Conservation (phyloP, 495 filamentous ascomycete species). For the Aspergillus mulundensis region DNA sequence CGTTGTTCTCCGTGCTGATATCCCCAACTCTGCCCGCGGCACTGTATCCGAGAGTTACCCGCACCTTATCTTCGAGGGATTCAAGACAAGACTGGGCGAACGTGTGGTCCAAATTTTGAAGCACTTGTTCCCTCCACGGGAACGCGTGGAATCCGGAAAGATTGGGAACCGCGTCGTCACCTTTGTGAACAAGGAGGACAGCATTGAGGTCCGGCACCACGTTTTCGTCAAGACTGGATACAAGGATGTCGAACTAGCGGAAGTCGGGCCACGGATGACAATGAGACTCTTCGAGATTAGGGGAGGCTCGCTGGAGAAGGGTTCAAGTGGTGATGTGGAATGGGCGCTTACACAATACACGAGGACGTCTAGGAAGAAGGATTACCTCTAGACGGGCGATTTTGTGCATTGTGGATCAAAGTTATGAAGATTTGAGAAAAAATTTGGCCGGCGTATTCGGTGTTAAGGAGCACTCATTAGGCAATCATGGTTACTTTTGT, state of each 20-base stretch:
- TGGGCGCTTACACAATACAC: constrained; percentile 96
- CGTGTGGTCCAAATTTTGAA: constrained; percentile 88
- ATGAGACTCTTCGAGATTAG: constrained; percentile 95
- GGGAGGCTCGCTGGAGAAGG: constrained; percentile 85
- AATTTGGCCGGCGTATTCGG: constrained; percentile 24
- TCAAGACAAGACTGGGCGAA: constrained; percentile 75
- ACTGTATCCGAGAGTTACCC: constrained; percentile 94
- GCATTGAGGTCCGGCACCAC: constrained; percentile 80
- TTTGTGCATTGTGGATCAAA: constrained; percentile 9
- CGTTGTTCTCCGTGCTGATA: constrained; percentile 88
- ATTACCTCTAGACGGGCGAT: constrained; percentile 62
- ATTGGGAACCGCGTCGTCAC: constrained; percentile 86
- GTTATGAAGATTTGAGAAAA: constrained; percentile 17
- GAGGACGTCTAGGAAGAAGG: constrained; percentile 85
- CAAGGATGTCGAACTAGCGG: constrained; percentile 84
- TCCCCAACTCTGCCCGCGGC: constrained; percentile 79
- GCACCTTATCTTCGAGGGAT: constrained; percentile 93
- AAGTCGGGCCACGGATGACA: constrained; percentile 94
- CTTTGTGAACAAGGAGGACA: constrained; percentile 93
- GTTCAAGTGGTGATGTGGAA: constrained; percentile 90
- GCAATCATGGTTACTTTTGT: constrained; percentile 19
- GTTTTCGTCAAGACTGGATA: constrained; percentile 82
- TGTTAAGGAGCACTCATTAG: constrained; percentile 21
- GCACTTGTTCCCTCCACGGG: constrained; percentile 90
- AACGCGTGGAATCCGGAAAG: constrained; percentile 54